phyloP scores from a whole-genome alignment of 164 flowering plant species.

The Aristolochia fimbriata region DNA sequence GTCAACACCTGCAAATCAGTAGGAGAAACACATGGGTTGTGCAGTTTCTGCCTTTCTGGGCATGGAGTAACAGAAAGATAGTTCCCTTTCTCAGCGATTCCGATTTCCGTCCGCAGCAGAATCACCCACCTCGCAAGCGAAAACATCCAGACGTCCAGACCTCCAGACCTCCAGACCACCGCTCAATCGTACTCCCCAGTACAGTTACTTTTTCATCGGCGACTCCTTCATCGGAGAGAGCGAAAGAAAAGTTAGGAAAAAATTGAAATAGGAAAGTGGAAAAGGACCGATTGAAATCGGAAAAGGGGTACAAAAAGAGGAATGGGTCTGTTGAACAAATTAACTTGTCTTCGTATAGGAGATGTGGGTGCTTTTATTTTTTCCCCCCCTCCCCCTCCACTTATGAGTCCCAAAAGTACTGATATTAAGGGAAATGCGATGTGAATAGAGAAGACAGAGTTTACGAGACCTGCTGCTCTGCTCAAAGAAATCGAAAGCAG shows the following conservation, averaged over 20 bases:
- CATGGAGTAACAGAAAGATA: background rate
- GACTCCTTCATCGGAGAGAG: background rate
- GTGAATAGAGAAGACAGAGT: too few relatives aligned
- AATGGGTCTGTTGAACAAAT: too few relatives aligned
- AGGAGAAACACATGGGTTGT: constrained; percentile 5
- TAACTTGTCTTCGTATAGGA: too few relatives aligned
- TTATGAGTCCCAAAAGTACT: too few relatives aligned
- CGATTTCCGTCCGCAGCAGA: background rate
- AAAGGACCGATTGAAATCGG: background rate
- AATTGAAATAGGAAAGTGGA: background rate
- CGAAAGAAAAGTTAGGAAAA: background rate
- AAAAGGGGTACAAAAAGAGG: too few relatives aligned
- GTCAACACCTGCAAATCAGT: constrained; percentile 4
- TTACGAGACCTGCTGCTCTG: too few relatives aligned
- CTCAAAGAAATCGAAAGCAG: background rate
- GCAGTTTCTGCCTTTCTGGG: background rate
- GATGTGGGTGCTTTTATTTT: too few relatives aligned
- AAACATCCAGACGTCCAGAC: constrained; percentile 1
- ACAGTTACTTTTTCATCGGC: background rate
- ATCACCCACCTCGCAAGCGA: constrained; percentile 4
- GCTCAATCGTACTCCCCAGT: constrained; percentile 6
- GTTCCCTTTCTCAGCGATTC: background rate
- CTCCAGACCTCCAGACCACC: constrained; percentile 1
- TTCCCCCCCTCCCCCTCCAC: too few relatives aligned
- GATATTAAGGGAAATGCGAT: background rate